Conservation (phyloP, 352 stramenopile species). For the Pythium insidiosum region DNA sequence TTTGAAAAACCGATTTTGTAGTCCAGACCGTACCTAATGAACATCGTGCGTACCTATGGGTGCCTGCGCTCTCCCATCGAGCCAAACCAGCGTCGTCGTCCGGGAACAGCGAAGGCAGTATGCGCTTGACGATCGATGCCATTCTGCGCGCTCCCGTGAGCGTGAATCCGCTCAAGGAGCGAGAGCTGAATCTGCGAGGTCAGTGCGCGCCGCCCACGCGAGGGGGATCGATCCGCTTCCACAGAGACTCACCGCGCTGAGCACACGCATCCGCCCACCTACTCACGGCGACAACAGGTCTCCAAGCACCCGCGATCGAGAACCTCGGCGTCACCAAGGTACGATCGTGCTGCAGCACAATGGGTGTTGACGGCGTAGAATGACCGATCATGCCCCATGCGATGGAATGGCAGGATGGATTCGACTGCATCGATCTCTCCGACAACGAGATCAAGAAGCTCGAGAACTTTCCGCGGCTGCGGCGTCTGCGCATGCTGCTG, state of each 20-base stretch:
- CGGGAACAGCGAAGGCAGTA: too few species aligned
- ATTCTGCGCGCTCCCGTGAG: slow-evolving; percentile 85
- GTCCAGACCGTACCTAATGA: too few species aligned
- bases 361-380: too few species aligned
- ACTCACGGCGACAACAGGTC: slow-evolving; percentile 46
- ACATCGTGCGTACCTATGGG: too few species aligned
- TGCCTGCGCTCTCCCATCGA: too few species aligned
- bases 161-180: slow-evolving; percentile 89
- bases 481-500: slow-evolving; percentile 86
- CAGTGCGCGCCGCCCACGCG: too few species aligned
- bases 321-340: slow-evolving; percentile 91
- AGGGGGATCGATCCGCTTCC: too few species aligned
- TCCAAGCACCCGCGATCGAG: slow-evolving; percentile 89
- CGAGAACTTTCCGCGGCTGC: slow-evolving; percentile 90
- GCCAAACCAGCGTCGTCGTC: too few species aligned
- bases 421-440: slow-evolving; percentile 91
- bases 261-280: not conserved
- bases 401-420: slow-evolving; percentile 89
- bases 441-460: slow-evolving; percentile 95
- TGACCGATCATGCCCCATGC: too few species aligned
- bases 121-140: slow-evolving; percentile 84
- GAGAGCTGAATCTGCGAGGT: slow-evolving; percentile 90
- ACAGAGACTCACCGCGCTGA: not conserved
- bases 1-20: too few species aligned
- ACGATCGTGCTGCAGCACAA: too few species aligned